Evolutionary conservation across 2,329 filamentous ascomycete species (phyloP).

Genomic region (Talaromyces sp.): DNA sequence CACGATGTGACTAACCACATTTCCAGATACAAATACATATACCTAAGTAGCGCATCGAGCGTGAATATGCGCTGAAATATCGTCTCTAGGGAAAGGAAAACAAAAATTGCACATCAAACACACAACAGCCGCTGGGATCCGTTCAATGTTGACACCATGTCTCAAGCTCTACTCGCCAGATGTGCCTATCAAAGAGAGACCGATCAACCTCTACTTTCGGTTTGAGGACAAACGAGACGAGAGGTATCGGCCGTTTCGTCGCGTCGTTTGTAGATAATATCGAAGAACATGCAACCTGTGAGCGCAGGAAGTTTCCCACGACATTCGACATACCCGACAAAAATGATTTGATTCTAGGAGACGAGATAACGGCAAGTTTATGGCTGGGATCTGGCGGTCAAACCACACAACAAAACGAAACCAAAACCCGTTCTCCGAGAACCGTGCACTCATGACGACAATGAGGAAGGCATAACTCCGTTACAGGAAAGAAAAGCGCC

Average conservation of each 20-base stretch:
- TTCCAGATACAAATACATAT: neutral
- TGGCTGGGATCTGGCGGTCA: neutral
- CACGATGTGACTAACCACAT: neutral
- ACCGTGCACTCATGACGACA: neutral
- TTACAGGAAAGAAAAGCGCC: neutral
- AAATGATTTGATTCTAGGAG: neutral
- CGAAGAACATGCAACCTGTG: constrained; percentile 4
- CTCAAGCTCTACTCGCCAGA: neutral
- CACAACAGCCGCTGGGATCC: constrained; percentile 9
- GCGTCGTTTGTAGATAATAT: neutral
- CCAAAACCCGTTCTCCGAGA: neutral
- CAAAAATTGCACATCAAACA: constrained; percentile 9
- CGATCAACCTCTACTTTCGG: constrained; percentile 2
- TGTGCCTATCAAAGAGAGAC: neutral
- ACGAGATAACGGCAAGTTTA: neutral
- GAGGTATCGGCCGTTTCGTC: constrained; percentile 1
- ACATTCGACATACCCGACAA: neutral
- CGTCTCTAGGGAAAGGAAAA: neutral
- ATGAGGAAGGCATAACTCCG: neutral
- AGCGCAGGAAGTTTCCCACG: constrained; percentile 1
- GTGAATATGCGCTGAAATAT: neutral
- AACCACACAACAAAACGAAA: neutral
- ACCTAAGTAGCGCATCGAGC: neutral
- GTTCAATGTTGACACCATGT: neutral
- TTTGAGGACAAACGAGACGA: neutral